Evolutionary conservation across 768 basidiomycete species (phyloP).

Genomic region (Pisolithus sp.): DNA sequence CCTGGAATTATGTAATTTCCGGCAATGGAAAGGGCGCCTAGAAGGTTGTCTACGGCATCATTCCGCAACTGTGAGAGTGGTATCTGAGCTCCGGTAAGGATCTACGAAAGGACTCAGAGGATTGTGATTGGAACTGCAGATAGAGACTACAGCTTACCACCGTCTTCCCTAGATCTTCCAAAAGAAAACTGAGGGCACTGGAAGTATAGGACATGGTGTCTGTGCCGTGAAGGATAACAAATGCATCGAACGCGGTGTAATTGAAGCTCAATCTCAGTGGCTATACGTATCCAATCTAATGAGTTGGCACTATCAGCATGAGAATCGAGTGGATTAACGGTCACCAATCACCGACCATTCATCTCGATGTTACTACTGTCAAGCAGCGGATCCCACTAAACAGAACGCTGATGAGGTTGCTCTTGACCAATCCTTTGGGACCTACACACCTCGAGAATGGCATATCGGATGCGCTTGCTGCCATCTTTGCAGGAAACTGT

Average conservation of each 20-base stretch:
- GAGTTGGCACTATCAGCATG: slow-evolving; percentile 7
- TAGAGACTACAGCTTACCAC: slow-evolving; percentile 45
- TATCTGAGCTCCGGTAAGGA: slow-evolving; percentile 90
- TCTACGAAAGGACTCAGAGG: slow-evolving; percentile 36
- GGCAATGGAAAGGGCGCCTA: slow-evolving; percentile 83
- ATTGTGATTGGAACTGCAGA: not conserved
- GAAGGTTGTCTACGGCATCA: slow-evolving; percentile 88
- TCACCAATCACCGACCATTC: slow-evolving; percentile 41
- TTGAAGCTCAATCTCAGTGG: slow-evolving; percentile 91
- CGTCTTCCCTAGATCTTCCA: slow-evolving; percentile 91
- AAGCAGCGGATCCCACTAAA: slow-evolving; percentile 77
- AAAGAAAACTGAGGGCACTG: slow-evolving; percentile 82
- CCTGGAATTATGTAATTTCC: slow-evolving; percentile 91
- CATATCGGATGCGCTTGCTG: slow-evolving; percentile 75
- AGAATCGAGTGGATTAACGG: not conserved
- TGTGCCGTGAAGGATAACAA: slow-evolving; percentile 85
- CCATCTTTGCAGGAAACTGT: slow-evolving; percentile 51
- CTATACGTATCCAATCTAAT: slow-evolving; percentile 84
- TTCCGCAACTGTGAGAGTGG: slow-evolving; percentile 88
- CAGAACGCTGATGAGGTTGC: not conserved
- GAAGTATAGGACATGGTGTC: slow-evolving; percentile 91
- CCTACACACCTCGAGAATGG: slow-evolving; percentile 64
- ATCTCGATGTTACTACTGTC: slow-evolving; percentile 90
- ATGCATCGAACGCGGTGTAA: slow-evolving; percentile 80
- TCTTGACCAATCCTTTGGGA: not conserved